Conservation (phyloP, 1,284 basidiomycete species). For the Trametes hirsuta region DNA sequence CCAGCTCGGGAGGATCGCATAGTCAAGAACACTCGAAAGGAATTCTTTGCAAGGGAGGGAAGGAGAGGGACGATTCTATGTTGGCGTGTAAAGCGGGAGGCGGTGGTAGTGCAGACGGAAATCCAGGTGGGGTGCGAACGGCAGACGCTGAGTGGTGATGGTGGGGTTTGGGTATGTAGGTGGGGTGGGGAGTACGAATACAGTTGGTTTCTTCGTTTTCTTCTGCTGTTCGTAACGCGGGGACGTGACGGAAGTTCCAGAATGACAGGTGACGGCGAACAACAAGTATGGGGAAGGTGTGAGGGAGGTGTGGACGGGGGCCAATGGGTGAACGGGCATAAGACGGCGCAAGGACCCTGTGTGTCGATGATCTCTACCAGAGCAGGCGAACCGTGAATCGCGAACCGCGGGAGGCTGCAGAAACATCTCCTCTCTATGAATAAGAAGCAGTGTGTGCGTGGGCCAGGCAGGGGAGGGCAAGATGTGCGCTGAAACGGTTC, state of each 20-base stretch:
- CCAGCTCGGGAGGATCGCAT: no score
- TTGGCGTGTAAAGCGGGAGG: no score
- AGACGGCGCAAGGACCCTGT: not conserved
- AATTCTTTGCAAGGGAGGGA: no score
- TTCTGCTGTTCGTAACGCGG: not conserved
- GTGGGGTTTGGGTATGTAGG: not conserved
- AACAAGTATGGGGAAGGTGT: not conserved
- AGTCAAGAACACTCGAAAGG: no score
- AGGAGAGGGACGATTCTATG: no score
- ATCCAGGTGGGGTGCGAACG: no score
- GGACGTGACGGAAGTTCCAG: not conserved
- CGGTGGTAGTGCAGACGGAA: no score
- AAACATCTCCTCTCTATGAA: not conserved
- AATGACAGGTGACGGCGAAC: not conserved
- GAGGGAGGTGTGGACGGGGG: not conserved
- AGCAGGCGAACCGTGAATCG: not conserved
- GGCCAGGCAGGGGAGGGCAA: not conserved
- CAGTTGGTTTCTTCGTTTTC: not conserved
- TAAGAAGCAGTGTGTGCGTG: not conserved
- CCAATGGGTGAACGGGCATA: no score
- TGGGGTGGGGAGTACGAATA: not conserved
- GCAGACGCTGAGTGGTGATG: no score
- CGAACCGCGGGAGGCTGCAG: not conserved
- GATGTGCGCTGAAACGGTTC: not conserved
- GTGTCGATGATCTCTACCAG: not conserved